phyloP scores from a whole-genome alignment of 192 early-diverging fungal genomes.

The Blastocladiella britannica region DNA sequence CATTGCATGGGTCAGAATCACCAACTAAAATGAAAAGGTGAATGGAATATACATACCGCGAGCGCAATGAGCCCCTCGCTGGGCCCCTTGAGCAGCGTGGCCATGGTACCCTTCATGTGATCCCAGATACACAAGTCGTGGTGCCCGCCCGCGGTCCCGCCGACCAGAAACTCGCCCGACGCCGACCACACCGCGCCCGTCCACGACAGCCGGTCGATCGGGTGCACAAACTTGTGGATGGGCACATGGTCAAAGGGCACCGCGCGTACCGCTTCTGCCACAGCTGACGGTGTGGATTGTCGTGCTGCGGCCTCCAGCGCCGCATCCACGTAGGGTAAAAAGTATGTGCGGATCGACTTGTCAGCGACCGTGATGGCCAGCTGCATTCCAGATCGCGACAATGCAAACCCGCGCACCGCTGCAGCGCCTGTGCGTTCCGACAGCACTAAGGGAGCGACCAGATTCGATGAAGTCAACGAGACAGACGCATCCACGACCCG shows the following conservation, averaged over 20 bases:
- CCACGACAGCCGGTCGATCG: constrained; percentile 82
- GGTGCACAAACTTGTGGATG: constrained; percentile 62
- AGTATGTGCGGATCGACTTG: neutral
- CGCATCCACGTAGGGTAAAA: neutral
- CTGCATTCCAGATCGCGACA: neutral
- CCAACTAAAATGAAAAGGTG: neutral
- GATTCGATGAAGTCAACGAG: no score
- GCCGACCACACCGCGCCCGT: constrained; percentile 62
- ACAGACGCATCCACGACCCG: no score
- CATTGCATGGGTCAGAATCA: neutral
- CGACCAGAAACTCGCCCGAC: constrained; percentile 78
- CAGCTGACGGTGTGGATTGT: neutral
- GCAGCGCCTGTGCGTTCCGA: neutral
- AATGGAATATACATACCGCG: constrained; percentile 22
- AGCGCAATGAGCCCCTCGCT: constrained; percentile 63
- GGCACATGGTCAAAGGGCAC: constrained; percentile 2
- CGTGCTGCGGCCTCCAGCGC: neutral
- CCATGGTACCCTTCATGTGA: constrained; percentile 50
- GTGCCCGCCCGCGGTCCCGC: constrained; percentile 21
- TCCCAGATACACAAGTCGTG: constrained; percentile 97
- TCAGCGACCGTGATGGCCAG: neutral
- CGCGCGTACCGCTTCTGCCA: neutral
- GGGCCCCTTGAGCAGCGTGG: constrained; percentile 79
- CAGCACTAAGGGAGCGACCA: neutral
- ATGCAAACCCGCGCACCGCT: neutral